Evolutionary conservation across 2,329 filamentous ascomycete genomes (phyloP).

Genomic region (Chaetomiaceae sp.): DNA sequence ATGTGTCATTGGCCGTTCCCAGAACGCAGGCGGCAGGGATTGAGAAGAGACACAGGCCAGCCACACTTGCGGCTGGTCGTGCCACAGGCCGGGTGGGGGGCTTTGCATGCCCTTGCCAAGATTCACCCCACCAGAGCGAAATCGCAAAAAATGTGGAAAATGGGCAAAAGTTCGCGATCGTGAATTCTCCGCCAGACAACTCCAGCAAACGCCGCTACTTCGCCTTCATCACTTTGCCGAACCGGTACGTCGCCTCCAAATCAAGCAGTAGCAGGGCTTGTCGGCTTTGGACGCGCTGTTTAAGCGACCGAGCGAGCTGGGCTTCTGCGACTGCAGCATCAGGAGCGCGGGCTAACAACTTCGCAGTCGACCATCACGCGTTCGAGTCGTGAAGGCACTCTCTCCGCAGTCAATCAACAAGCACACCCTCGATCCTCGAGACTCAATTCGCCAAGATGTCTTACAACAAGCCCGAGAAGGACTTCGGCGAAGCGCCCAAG

Average conservation of each 20-base stretch:
- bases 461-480: conserved; percentile 93
- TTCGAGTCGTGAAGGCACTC: conserved; percentile 73
- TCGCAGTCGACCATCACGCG: conserved; percentile 35
- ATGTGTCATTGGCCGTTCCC: conserved; percentile 34
- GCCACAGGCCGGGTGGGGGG: conserved; percentile 10
- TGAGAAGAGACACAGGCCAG: conserved; percentile 5
- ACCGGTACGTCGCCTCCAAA: conserved; percentile 18
- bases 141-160: conserved; percentile 13
- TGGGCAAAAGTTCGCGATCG: conserved; percentile 16
- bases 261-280: too few species aligned
- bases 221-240: conserved; percentile 28
- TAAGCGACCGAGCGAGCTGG: too few species aligned
- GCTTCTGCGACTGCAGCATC: neutral
- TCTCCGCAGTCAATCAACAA: conserved; percentile 10
- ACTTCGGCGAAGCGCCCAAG: conserved; percentile 74
- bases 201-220: conserved; percentile 3
- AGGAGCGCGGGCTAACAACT: neutral
- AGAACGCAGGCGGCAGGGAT: neutral
- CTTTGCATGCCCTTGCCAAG: conserved; percentile 16
- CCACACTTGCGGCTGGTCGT: conserved; percentile 1
- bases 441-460: conserved; percentile 62
- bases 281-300: too few species aligned
- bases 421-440: conserved; percentile 21
- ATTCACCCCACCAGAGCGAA: conserved; percentile 10
- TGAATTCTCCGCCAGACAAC: conserved; percentile 8